phyloP scores from a whole-genome alignment of 176 grass and related monocot species.

The Paspalum notatum region DNA sequence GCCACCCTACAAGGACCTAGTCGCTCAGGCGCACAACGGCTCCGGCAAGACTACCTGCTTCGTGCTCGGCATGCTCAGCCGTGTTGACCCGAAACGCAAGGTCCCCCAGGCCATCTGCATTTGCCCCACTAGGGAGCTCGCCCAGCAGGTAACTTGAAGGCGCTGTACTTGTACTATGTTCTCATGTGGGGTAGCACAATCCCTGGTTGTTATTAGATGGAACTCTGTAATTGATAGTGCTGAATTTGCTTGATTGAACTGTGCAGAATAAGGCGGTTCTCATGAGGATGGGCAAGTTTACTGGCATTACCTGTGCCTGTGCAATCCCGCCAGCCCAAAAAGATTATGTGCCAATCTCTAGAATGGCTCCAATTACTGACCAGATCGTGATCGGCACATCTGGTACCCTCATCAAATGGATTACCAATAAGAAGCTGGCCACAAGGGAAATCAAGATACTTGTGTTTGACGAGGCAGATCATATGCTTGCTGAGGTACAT shows the following conservation, averaged over 20 bases:
- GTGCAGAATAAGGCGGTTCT: constrained; percentile 83
- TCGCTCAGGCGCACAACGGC: constrained; percentile 94
- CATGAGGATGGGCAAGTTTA: constrained; percentile 84
- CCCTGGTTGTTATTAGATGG: background rate
- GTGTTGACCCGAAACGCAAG: constrained; percentile 65
- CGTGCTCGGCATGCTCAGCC: constrained; percentile 95
- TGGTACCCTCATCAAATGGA: constrained; percentile 88
- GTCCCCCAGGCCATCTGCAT: constrained; percentile 87
- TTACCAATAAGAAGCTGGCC: constrained; percentile 54
- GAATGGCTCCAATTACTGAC: constrained; percentile 57
- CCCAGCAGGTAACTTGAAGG: constrained; percentile 57
- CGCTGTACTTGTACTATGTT: background rate
- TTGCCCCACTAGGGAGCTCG: constrained; percentile 93
- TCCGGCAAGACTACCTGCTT: constrained; percentile 97
- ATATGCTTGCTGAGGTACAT: constrained; percentile 78
- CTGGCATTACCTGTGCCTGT: constrained; percentile 74
- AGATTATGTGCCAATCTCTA: constrained; percentile 61
- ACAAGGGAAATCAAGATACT: constrained; percentile 79
- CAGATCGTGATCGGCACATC: constrained; percentile 95
- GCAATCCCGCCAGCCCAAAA: constrained; percentile 60
- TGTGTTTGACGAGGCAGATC: constrained; percentile 89
- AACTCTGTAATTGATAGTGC: background rate
- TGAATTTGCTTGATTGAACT: constrained; percentile 30
- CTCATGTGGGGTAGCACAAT: background rate
- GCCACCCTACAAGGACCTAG: constrained; percentile 82